phyloP scores from a whole-genome alignment of 2,329 filamentous ascomycete species.

The Penicillium brevicompactum region DNA sequence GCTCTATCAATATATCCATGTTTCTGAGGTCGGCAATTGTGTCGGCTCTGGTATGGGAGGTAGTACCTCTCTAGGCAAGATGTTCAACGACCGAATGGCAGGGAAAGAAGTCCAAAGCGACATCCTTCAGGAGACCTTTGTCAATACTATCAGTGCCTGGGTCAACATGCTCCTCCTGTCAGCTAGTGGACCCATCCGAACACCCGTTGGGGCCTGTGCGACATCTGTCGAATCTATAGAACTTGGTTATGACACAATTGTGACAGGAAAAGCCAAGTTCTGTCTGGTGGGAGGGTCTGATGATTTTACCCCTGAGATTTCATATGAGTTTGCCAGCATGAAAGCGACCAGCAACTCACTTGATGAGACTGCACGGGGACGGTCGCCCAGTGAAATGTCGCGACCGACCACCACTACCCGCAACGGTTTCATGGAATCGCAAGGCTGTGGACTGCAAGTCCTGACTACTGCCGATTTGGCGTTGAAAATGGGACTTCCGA shows the following conservation, averaged over 20 bases:
- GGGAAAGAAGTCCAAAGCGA: constrained; percentile 50
- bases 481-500: no score
- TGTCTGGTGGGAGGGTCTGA: constrained; percentile 97
- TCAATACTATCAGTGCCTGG: constrained; percentile 99
- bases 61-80: constrained; percentile 83
- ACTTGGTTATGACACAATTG: constrained; percentile 94
- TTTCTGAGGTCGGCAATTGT: constrained; percentile 97
- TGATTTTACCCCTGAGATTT: constrained; percentile 96
- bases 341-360: constrained; percentile 96
- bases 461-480: constrained; percentile 47
- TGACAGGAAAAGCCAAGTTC: constrained; percentile 92
- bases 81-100: constrained; percentile 90
- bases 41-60: constrained; percentile 98
- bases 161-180: constrained; percentile 97
- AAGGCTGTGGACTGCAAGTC: constrained; percentile 92
- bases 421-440: constrained; percentile 97
- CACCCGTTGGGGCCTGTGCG: constrained; percentile 92
- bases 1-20: constrained; percentile 99
- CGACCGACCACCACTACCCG: constrained; percentile 69
- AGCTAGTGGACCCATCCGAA: constrained; percentile 95
- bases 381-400: constrained; percentile 93
- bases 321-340: constrained; percentile 99
- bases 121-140: constrained; percentile 96
- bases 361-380: constrained; percentile 88
- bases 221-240: constrained; percentile 95